phyloP scores from a whole-genome alignment of 2,329 filamentous ascomycete genomes.

The Westerdykella sp. region DNA sequence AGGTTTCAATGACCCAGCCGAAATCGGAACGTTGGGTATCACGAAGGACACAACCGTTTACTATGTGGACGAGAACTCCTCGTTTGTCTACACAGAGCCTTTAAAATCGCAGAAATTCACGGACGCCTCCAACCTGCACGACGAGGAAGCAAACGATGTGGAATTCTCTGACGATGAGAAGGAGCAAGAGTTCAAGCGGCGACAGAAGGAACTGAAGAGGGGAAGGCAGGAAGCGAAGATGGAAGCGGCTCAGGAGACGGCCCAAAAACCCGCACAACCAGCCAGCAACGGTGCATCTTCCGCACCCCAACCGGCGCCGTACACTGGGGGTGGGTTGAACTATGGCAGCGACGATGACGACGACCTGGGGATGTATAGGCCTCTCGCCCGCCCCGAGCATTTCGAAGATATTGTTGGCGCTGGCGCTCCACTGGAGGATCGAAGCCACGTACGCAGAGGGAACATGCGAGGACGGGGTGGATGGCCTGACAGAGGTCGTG shows the following conservation, averaged over 20 bases:
- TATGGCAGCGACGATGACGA: constrained; percentile 43
- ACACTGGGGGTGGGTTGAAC: constrained; percentile 34
- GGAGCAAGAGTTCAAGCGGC: constrained; percentile 68
- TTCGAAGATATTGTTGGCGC: constrained; percentile 42
- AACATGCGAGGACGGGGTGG: constrained; percentile 26
- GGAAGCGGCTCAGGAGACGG: constrained; percentile 14
- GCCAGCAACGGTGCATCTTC: constrained; percentile 1
- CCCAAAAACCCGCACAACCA: constrained; percentile 8
- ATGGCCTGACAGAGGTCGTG: constrained; percentile 33
- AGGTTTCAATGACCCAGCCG: constrained; percentile 62
- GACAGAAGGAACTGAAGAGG: constrained; percentile 54
- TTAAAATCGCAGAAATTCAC: constrained; percentile 76
- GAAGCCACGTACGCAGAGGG: constrained; percentile 33
- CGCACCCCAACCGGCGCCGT: constrained; percentile 20
- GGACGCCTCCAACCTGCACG: constrained; percentile 90
- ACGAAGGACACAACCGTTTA: constrained; percentile 64
- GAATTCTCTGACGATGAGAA: constrained; percentile 97
- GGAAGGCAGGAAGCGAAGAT: constrained; percentile 25
- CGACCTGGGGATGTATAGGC: constrained; percentile 43
- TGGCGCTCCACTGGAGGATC: constrained; percentile 32
- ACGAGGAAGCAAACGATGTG: constrained; percentile 86
- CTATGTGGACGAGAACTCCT: constrained; percentile 73
- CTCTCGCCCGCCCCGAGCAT: constrained; percentile 43
- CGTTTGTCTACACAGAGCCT: constrained; percentile 79
- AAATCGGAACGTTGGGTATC: constrained; percentile 63